Conservation (phyloP, 2,329 filamentous ascomycete genomes). For the Alternaria arborescens region DNA sequence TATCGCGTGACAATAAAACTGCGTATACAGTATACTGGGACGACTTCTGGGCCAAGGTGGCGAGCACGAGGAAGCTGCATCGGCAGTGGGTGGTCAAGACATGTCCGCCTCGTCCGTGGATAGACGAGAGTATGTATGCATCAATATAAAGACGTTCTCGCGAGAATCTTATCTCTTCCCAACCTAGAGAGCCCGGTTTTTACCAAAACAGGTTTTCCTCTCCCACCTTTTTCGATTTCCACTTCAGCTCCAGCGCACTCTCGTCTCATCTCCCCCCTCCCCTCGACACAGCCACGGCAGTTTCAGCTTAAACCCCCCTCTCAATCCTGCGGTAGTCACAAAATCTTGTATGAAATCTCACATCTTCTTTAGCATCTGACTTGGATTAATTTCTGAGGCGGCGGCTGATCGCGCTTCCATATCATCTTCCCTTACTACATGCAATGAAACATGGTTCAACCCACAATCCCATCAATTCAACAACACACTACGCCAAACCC, state of each 20-base stretch:
- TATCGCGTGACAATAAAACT: neutral
- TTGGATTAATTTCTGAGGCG: neutral
- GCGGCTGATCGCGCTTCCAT: neutral
- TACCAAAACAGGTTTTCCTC: no score
- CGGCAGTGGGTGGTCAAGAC: neutral
- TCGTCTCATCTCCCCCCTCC: neutral
- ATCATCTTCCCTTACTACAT: neutral
- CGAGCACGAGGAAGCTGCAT: neutral
- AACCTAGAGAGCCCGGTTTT: no score
- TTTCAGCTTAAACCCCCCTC: no score
- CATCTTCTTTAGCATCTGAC: neutral
- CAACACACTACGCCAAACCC: neutral
- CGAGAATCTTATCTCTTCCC: no score
- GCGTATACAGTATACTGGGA: conserved; percentile 35
- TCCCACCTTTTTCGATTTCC: no score
- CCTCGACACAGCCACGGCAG: neutral
- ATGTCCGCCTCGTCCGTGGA: conserved; percentile 1
- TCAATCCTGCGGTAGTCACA: no score
- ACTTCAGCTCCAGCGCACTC: no score
- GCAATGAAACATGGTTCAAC: neutral
- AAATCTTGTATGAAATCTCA: no score
- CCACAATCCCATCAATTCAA: no score
- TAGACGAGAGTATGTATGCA: conserved; percentile 2
- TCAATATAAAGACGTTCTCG: neutral
- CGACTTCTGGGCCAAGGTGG: conserved; percentile 40